Evolutionary conservation across 192 early-diverging fungal species (phyloP).

Genomic region (Geranomyces michiganensis): DNA sequence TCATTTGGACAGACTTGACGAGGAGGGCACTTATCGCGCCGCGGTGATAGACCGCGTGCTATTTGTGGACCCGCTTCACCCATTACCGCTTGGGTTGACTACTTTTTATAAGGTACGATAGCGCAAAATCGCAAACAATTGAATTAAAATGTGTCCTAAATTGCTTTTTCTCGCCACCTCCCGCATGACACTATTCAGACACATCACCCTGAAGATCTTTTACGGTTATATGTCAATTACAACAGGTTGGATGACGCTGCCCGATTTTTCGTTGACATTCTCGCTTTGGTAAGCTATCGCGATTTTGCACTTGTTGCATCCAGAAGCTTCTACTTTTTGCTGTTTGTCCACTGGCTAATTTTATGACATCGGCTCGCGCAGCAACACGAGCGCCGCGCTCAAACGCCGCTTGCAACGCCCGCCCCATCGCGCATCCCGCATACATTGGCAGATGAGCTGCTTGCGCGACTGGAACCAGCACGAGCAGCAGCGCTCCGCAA

Average conservation of each 20-base stretch:
- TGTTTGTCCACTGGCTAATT: background rate
- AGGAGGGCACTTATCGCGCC: conserved; percentile 13
- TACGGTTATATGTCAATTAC: conserved; percentile 37
- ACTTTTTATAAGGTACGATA: conserved; percentile 33
- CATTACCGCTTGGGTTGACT: conserved; percentile 38
- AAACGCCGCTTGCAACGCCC: background rate
- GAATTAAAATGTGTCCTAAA: conserved; percentile 1
- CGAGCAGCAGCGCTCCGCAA: conserved; percentile 6
- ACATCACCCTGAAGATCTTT: conserved; percentile 37
- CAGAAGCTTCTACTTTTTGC: background rate
- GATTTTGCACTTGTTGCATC: too few species aligned
- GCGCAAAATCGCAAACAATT: background rate
- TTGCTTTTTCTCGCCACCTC: too few species aligned
- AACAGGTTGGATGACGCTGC: conserved; percentile 30
- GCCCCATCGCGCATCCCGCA: conserved; percentile 23
- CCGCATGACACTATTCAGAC: background rate
- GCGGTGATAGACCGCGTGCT: conserved; percentile 33
- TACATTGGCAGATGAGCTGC: conserved; percentile 23
- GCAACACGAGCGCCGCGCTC: conserved; percentile 4
- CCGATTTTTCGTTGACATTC: conserved; percentile 25
- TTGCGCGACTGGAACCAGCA: background rate
- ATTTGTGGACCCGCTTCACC: conserved; percentile 16
- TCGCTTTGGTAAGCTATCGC: conserved; percentile 29
- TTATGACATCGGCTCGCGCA: background rate
- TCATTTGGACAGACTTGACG: conserved; percentile 16